Conservation (phyloP, 495 filamentous ascomycete genomes). For the Talaromyces wortmannii region DNA sequence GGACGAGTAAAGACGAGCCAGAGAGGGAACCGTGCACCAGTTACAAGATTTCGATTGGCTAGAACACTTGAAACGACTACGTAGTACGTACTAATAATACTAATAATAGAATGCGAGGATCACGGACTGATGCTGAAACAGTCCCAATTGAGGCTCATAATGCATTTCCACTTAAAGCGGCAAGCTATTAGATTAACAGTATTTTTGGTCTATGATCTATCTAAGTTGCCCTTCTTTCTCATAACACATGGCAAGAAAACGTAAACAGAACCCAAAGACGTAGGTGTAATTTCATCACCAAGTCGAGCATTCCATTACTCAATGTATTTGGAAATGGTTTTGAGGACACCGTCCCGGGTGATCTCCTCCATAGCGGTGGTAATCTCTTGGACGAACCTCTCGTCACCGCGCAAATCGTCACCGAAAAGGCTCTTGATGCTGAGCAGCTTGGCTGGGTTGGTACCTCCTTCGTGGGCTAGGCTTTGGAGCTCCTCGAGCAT, state of each 20-base stretch:
- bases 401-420: slow-evolving; percentile 34
- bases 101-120: too few relatives aligned
- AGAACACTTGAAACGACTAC: too few relatives aligned
- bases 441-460: slow-evolving; percentile 27
- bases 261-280: slow-evolving; percentile 13
- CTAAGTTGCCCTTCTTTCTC: slow-evolving; percentile 9
- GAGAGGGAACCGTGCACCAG: too few relatives aligned
- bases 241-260: slow-evolving; percentile 12
- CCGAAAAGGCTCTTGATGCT: slow-evolving; percentile 37
- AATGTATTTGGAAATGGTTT: slow-evolving; percentile 37
- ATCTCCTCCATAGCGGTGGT: slow-evolving; percentile 34
- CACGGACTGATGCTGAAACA: too few relatives aligned
- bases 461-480: slow-evolving; percentile 27
- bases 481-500: slow-evolving; percentile 37
- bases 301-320: slow-evolving; percentile 15
- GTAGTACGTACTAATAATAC: too few relatives aligned
- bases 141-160: too few relatives aligned
- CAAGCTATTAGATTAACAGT: too few relatives aligned
- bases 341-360: slow-evolving; percentile 31
- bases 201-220: too few relatives aligned
- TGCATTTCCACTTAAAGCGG: too few relatives aligned
- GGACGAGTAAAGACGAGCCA: too few relatives aligned
- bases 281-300: slow-evolving; percentile 8
- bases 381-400: slow-evolving; percentile 31
- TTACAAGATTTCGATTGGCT: too few relatives aligned